These are phyloP conservation scores for Dipteronia sinensis DNA, from an alignment of 345 rosid genomes.

Conservation along the genomic window DNA sequence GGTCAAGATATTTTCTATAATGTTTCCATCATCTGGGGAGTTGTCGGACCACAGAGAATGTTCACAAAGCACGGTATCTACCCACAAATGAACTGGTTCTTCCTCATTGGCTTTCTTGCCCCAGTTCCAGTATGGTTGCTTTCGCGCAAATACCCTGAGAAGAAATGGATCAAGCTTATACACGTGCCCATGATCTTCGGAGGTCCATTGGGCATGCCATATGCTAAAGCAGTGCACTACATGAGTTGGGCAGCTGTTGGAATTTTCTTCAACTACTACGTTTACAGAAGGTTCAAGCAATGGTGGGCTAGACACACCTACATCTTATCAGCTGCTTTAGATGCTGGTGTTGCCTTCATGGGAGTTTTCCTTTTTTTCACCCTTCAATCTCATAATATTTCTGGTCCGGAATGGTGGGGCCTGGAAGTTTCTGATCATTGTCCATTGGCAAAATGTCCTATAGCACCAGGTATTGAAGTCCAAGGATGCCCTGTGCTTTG, in stretches of 20 bases:
- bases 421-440: slow-evolving; percentile 52
- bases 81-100: slow-evolving; percentile 67
- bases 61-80: slow-evolving; percentile 62
- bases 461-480: slow-evolving; percentile 53
- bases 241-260: slow-evolving; percentile 63
- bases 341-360: slow-evolving; percentile 81
- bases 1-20: slow-evolving; percentile 67
- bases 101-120: slow-evolving; percentile 67
- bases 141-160: slow-evolving; percentile 54
- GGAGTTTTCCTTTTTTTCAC: slow-evolving; percentile 55
- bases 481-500: slow-evolving; percentile 61
- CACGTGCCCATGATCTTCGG: slow-evolving; percentile 65
- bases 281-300: slow-evolving; percentile 50
- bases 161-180: slow-evolving; percentile 53
- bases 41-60: slow-evolving; percentile 71
- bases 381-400: slow-evolving; percentile 50
- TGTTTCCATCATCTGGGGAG: slow-evolving; percentile 87
- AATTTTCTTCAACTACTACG: slow-evolving; percentile 57
- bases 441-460: slow-evolving; percentile 58
- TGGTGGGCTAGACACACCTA: slow-evolving; percentile 84
- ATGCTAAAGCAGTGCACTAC: slow-evolving; percentile 63
- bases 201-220: slow-evolving; percentile 48
- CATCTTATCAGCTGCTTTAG: slow-evolving; percentile 70
- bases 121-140: slow-evolving; percentile 66
- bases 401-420: slow-evolving; percentile 80